Percentiles rank a stretch among this genome's conserved stretches.
phyloP scores from a whole-genome alignment of 1,284 basidiomycete genomes.

The Pyrrhoderma lamaoense region DNA sequence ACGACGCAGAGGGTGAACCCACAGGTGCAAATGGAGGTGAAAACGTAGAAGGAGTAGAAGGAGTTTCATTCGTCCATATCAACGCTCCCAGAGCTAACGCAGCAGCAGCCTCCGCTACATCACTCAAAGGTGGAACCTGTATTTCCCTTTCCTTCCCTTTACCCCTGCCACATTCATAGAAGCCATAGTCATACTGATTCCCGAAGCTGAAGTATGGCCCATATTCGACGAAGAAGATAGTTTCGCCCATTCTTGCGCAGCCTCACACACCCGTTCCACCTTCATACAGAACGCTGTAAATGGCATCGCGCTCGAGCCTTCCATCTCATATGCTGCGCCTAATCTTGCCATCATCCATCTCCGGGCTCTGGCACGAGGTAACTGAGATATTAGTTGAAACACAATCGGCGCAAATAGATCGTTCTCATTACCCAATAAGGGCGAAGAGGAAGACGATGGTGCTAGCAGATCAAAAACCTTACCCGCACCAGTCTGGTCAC shows the following conservation, averaged over 20 bases:
- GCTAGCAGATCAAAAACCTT: background rate
- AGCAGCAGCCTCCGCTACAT: constrained; percentile 9
- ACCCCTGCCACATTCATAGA: background rate
- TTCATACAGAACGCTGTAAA: constrained; percentile 3
- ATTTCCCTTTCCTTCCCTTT: background rate
- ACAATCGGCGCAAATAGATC: constrained; percentile 4
- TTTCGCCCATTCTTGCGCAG: background rate
- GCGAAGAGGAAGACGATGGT: background rate
- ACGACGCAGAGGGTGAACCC: no score
- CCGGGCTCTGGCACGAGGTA: background rate
- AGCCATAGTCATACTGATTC: no score
- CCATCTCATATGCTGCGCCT: background rate
- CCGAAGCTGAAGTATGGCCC: background rate
- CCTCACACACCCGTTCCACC: constrained; percentile 1
- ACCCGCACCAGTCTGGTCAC: background rate
- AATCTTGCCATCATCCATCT: constrained; percentile 5
- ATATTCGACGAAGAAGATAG: background rate
- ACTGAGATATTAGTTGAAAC: background rate
- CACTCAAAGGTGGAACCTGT: background rate
- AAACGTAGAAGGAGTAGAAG: background rate
- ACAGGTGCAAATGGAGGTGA: background rate
- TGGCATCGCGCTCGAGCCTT: constrained; percentile 3
- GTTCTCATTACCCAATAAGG: background rate
- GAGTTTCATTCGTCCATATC: constrained; percentile 5
- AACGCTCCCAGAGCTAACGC: constrained; percentile 10